Evolutionary conservation across 768 basidiomycete species (phyloP).

Genomic region (Pulveroboletus sp.): DNA sequence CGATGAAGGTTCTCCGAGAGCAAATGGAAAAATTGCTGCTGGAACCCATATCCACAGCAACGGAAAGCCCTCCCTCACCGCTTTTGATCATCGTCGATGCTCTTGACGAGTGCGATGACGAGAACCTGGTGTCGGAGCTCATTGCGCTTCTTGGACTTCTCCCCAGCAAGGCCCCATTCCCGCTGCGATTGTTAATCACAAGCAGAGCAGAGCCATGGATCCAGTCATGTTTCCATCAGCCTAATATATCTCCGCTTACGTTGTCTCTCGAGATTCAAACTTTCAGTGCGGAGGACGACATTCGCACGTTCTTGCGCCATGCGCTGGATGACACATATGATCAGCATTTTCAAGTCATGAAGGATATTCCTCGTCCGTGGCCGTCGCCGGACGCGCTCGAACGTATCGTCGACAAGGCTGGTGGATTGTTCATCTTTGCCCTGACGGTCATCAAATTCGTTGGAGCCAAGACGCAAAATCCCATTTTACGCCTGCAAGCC

Average conservation of each 20-base stretch:
- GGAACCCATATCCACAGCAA: constrained; percentile 15
- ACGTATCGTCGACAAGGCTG: constrained; percentile 15
- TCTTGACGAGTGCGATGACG: constrained; percentile 24
- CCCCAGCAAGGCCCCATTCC: background rate
- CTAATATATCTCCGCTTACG: constrained; percentile 9
- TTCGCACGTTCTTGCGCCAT: constrained; percentile 18
- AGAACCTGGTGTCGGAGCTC: constrained; percentile 19
- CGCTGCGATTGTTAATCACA: constrained; percentile 26
- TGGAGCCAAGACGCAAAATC: constrained; percentile 17
- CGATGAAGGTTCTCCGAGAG: constrained; percentile 27
- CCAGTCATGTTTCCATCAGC: constrained; percentile 14
- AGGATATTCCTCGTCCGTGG: constrained; percentile 13
- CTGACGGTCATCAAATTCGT: constrained; percentile 27
- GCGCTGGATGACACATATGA: constrained; percentile 15
- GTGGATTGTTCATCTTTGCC: constrained; percentile 27
- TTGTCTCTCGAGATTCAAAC: constrained; percentile 16
- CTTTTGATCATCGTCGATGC: constrained; percentile 21
- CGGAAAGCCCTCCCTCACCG: constrained; percentile 5
- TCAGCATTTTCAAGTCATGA: constrained; percentile 13
- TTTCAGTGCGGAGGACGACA: constrained; percentile 21
- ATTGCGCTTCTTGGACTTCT: constrained; percentile 20
- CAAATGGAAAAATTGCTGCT: constrained; percentile 27
- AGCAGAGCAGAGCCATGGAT: constrained; percentile 18
- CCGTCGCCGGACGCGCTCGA: constrained; percentile 21
- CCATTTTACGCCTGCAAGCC: constrained; percentile 12